These are phyloP conservation scores for Rhynchospora pubera DNA, from an alignment of 176 grass and related monocot genomes.

Conservation along the genomic window DNA sequence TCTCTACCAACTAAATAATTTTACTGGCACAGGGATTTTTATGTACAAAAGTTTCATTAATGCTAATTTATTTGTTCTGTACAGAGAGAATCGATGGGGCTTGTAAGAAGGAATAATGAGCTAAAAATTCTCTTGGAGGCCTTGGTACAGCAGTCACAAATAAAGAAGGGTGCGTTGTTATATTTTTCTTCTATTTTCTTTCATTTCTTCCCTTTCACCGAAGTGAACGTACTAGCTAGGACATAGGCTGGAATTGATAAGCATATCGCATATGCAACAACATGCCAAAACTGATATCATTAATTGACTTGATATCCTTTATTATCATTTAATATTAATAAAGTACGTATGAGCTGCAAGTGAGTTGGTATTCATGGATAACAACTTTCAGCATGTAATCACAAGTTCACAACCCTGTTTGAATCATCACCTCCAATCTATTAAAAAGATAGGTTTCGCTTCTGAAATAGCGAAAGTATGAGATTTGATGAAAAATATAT, in stretches of 20 bases:
- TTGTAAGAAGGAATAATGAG: conserved; percentile 64
- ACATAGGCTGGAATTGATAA: neutral
- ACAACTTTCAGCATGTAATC: neutral
- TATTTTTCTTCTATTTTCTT: neutral
- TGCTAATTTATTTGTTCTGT: conserved; percentile 18
- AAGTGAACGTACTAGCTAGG: neutral
- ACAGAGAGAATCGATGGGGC: conserved; percentile 76
- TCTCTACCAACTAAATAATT: neutral
- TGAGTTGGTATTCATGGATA: neutral
- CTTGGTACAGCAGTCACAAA: conserved; percentile 80
- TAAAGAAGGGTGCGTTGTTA: conserved; percentile 45
- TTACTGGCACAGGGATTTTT: neutral
- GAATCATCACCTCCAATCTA: neutral
- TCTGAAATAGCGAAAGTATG: neutral
- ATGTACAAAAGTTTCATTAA: neutral
- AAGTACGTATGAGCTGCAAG: neutral
- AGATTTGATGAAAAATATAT: neutral
- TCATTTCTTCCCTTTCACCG: neutral
- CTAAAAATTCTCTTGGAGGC: conserved; percentile 85
- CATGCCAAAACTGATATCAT: neutral
- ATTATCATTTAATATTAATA: neutral
- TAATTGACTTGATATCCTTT: neutral
- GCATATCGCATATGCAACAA: neutral
- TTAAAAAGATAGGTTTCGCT: neutral
- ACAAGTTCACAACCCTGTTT: neutral